Percentiles rank a stretch among this genome's conserved stretches.
Conservation (phyloP, 2,329 filamentous ascomycete species). For the Verticillium longisporum region DNA sequence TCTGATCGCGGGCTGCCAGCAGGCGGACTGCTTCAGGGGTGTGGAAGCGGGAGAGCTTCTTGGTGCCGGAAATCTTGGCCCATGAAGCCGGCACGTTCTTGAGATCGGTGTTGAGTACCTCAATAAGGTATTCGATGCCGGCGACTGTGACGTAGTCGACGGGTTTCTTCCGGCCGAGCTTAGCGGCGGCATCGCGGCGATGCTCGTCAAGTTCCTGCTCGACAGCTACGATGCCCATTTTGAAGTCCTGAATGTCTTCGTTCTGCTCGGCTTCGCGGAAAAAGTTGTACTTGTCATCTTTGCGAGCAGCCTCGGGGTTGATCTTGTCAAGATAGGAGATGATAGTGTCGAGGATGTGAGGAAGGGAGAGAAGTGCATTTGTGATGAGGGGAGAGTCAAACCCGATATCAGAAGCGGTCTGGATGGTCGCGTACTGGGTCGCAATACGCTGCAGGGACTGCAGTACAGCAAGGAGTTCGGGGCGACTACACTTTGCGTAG, state of each 20-base stretch:
- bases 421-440: constrained; percentile 65
- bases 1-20: constrained; percentile 82
- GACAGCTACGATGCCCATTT: constrained; percentile 83
- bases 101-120: constrained; percentile 75
- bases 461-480: constrained; percentile 77
- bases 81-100: constrained; percentile 90
- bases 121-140: constrained; percentile 91
- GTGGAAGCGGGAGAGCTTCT: constrained; percentile 87
- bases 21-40: constrained; percentile 82
- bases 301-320: constrained; percentile 73
- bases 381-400: constrained; percentile 67
- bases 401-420: constrained; percentile 56
- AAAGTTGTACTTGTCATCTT: constrained; percentile 90
- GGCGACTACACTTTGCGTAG: constrained; percentile 89
- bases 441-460: constrained; percentile 81
- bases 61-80: constrained; percentile 92
- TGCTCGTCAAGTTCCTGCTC: constrained; percentile 84
- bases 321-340: constrained; percentile 75
- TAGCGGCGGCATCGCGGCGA: constrained; percentile 61
- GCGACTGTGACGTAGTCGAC: constrained; percentile 77
- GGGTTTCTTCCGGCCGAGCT: constrained; percentile 61
- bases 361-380: constrained; percentile 67
- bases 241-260: constrained; percentile 81
- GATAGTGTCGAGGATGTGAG: constrained; percentile 67
- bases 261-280: constrained; percentile 81